These are phyloP conservation scores for Lupinus albus DNA, from an alignment of 306 rosid species.

Conservation along the genomic window DNA sequence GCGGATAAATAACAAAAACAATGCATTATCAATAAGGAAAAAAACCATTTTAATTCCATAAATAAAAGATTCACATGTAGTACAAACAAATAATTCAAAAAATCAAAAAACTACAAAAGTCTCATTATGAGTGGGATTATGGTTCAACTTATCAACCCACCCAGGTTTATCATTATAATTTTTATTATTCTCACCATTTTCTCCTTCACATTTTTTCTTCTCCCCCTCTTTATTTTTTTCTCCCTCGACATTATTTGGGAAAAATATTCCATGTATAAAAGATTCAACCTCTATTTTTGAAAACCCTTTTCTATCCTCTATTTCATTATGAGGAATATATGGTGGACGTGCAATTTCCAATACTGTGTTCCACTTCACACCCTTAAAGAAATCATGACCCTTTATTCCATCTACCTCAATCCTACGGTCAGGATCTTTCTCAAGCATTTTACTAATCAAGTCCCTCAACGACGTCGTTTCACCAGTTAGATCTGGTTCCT, in stretches of 20 bases:
- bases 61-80: background rate
- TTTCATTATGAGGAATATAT: slow-evolving; percentile 55
- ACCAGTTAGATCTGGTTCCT: slow-evolving; percentile 52
- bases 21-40: too few species aligned
- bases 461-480: slow-evolving; percentile 63
- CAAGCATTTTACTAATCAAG: slow-evolving; percentile 60
- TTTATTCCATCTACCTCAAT: slow-evolving; percentile 63
- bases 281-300: slow-evolving; percentile 53
- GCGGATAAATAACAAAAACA: too few species aligned
- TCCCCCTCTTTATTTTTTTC: background rate
- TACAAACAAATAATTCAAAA: background rate
- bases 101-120: slow-evolving; percentile 53
- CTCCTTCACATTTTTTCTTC: background rate
- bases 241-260: background rate
- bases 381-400: slow-evolving; percentile 67
- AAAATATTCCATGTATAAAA: slow-evolving; percentile 64
- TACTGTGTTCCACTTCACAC: slow-evolving; percentile 62
- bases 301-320: slow-evolving; percentile 42
- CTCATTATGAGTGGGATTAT: slow-evolving; percentile 29
- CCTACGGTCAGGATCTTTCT: slow-evolving; percentile 65
- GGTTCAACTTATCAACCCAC: slow-evolving; percentile 46
- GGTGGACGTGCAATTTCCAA: slow-evolving; percentile 68
- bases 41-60: background rate
- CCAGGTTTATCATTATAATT: slow-evolving; percentile 29
- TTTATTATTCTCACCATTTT: background rate